Percentiles rank a stretch among this genome's conserved stretches.
phyloP scores from a whole-genome alignment of 805 yeast genomes.

The Candida ascalaphidarum region DNA sequence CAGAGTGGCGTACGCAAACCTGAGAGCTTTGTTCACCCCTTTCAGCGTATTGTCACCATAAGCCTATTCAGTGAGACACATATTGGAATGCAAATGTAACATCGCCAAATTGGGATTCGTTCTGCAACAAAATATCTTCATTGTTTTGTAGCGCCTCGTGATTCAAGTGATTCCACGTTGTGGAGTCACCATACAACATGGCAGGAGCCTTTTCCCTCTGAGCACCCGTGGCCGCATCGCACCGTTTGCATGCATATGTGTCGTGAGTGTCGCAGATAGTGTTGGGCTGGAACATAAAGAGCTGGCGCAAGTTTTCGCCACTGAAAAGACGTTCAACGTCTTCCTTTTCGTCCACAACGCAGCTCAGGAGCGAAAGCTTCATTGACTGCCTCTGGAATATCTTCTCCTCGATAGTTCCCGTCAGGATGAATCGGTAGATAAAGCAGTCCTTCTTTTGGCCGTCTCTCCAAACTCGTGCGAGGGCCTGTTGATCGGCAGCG shows the following conservation, averaged over 20 bases:
- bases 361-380: slow-evolving; percentile 85
- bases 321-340: slow-evolving; percentile 91
- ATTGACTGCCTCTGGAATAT: slow-evolving; percentile 93
- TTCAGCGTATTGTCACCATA: no score
- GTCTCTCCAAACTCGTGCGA: slow-evolving; percentile 98
- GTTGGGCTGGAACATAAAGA: slow-evolving; percentile 61
- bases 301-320: slow-evolving; percentile 65
- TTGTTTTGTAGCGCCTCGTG: slow-evolving; percentile 52
- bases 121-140: slow-evolving; percentile 69
- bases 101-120: slow-evolving; percentile 61
- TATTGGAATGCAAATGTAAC: slow-evolving; percentile 89
- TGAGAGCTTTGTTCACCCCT: no score
- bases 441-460: slow-evolving; percentile 97
- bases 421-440: slow-evolving; percentile 85
- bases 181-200: slow-evolving; percentile 95
- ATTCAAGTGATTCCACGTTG: slow-evolving; percentile 91
- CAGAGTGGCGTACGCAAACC: no score
- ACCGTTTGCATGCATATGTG: slow-evolving; percentile 81
- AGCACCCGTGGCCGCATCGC: slow-evolving; percentile 35
- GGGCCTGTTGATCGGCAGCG: slow-evolving; percentile 95
- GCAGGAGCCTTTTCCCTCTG: slow-evolving; percentile 67
- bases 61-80: slow-evolving; percentile 58
- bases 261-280: slow-evolving; percentile 89
- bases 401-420: slow-evolving; percentile 95
- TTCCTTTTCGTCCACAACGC: slow-evolving; percentile 94